These are phyloP conservation scores for Cocos nucifera DNA, from an alignment of 176 grass and related monocot genomes.

Conservation along the genomic window DNA sequence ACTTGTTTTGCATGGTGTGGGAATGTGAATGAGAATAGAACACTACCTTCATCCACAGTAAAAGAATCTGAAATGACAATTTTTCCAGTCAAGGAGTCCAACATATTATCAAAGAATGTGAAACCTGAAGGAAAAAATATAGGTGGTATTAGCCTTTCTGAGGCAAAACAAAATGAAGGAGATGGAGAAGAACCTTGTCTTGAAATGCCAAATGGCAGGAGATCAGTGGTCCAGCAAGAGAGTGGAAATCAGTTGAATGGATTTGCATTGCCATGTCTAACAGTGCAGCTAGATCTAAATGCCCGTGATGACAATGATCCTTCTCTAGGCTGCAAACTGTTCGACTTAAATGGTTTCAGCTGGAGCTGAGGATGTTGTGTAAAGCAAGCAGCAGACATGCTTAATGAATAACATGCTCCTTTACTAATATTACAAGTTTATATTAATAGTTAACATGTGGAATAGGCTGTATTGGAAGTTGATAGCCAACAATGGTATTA, in stretches of 20 bases:
- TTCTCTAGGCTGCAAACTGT: constrained; percentile 41
- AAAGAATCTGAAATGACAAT: constrained; percentile 25
- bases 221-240: constrained; percentile 23
- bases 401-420: too few species aligned
- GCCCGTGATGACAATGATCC: constrained; percentile 50
- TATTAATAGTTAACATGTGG: too few species aligned
- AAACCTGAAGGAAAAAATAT: constrained; percentile 29
- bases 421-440: too few species aligned
- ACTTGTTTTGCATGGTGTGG: constrained; percentile 31
- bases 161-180: constrained; percentile 37
- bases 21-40: constrained; percentile 31
- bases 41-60: constrained; percentile 19
- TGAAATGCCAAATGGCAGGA: constrained; percentile 34
- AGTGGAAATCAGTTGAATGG: constrained; percentile 25
- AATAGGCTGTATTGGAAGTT: too few species aligned
- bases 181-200: constrained; percentile 28
- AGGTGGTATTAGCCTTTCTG: constrained; percentile 36
- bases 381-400: background rate
- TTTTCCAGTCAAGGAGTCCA: constrained; percentile 24
- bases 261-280: constrained; percentile 36
- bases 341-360: constrained; percentile 87
- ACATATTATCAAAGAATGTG: constrained; percentile 23
- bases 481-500: too few species aligned
- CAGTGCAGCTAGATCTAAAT: constrained; percentile 64
- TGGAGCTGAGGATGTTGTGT: constrained; percentile 59